Evolutionary conservation across 148 eudicot genomes (phyloP).

Genomic region (Vaccinium myrtillus): DNA sequence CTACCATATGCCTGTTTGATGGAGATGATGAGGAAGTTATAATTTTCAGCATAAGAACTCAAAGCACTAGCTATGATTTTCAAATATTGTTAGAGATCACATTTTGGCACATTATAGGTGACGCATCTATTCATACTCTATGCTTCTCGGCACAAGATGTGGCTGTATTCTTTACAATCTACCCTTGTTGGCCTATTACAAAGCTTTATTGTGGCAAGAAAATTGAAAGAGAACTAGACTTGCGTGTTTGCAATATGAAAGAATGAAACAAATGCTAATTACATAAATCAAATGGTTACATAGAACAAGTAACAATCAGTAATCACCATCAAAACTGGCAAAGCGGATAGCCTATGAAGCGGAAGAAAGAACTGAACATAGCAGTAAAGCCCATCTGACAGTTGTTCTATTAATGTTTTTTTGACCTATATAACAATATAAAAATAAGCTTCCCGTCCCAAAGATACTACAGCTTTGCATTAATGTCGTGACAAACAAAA

Average conservation of each 20-base stretch:
- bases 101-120: background rate
- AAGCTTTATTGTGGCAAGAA: background rate
- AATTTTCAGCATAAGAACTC: background rate
- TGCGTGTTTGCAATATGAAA: background rate
- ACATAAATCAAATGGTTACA: background rate
- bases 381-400: background rate
- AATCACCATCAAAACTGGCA: background rate
- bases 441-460: background rate
- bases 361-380: background rate
- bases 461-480: too few relatives aligned
- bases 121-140: background rate
- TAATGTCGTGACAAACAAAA: background rate
- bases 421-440: background rate
- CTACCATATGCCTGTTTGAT: background rate
- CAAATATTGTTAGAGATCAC: background rate
- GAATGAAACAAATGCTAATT: background rate
- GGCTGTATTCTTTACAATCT: background rate
- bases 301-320: background rate
- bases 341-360: background rate
- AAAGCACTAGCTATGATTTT: background rate
- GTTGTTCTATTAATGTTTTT: background rate
- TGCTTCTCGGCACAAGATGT: background rate
- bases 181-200: background rate
- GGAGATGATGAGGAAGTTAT: background rate
- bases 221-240: conserved; percentile 7